Base-by-base conservation (phyloP, 2,329 filamentous ascomycete genomes). In the Aurifilum marmelostoma region DNA sequence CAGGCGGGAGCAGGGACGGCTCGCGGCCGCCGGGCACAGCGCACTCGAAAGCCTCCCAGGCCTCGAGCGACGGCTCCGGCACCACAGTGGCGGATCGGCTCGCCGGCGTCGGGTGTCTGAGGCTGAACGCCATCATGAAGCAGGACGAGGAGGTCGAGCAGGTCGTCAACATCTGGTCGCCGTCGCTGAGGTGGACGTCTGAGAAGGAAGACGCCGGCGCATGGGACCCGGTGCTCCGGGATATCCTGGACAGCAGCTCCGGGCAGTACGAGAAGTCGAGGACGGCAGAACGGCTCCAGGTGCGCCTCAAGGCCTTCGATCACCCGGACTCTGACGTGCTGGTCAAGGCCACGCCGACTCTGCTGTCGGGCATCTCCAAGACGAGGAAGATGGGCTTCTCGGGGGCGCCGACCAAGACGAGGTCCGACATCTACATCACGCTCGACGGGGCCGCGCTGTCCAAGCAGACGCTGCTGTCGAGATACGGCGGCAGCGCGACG, bases 381-480 rank as follows among this genome's bases (percentile, higher is more conserved):
- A 97, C 94, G 0, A 91, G 86, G 75, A 96, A 96, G 77, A 94
- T 98, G 78, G 96, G 94, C 1, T 98, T 99, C 77, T 93, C 95
- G 3, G 94, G 94, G 16, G 94, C 94, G 1, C 95, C 96, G 0
- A 94, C 91, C 0, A 94, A 93, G 77, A 86, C 92, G 21, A 87
- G 97, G 74, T 97, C 94, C 14, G 97, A 99, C 78, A 98, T 99
- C 64, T 99, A 99, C 77, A 80, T 99, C 59, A 97, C 94, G 0
- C 80, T 99, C 62, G 89, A 89, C 69, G 90, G 93, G 72, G 92
- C 93, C 0, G 85, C 90, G n/a, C 83, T 99, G 32, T 90, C 91
- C 24, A 89, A 89, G 68, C 93, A 97, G 75, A 90, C 91, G 43
- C 78, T 90, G 0, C 77, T 91, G n/a, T 90, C 88, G 9, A 82